Conservation (phyloP, 805 yeast species). For the Wickerhamomyces strasburgensis region DNA sequence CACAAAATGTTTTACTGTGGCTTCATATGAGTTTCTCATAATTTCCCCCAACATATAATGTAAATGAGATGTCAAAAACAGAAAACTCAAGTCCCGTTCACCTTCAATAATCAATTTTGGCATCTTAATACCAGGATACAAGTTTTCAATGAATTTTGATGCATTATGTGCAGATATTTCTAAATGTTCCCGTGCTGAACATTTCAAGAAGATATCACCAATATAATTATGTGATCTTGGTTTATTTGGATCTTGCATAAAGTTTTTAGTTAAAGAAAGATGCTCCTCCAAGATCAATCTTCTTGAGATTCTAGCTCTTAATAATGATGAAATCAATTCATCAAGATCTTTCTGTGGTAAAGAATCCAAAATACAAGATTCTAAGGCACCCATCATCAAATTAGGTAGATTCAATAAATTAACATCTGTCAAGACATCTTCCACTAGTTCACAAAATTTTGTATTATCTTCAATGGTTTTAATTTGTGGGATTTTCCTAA, state of each 20-base stretch:
- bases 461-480: slow-evolving; percentile 70
- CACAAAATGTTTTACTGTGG: slow-evolving; percentile 54
- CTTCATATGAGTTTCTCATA: slow-evolving; percentile 77
- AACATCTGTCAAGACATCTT: slow-evolving; percentile 61
- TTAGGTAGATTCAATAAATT: slow-evolving; percentile 83
- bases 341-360: slow-evolving; percentile 66
- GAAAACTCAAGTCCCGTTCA: slow-evolving; percentile 59
- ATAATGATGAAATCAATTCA: slow-evolving; percentile 65
- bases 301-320: slow-evolving; percentile 84
- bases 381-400: slow-evolving; percentile 89
- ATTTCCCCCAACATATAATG: slow-evolving; percentile 86
- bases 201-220: slow-evolving; percentile 81
- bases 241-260: slow-evolving; percentile 42
- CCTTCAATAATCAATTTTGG: slow-evolving; percentile 82
- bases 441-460: slow-evolving; percentile 59
- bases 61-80: slow-evolving; percentile 80
- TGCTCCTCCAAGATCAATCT: slow-evolving; percentile 92
- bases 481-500: slow-evolving; percentile 68
- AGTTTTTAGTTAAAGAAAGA: slow-evolving; percentile 67
- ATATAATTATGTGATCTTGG: slow-evolving; percentile 40
- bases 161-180: slow-evolving; percentile 47
- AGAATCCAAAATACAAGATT: slow-evolving; percentile 54
- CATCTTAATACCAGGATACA: slow-evolving; percentile 50
- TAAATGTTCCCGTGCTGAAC: slow-evolving; percentile 68
- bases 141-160: slow-evolving; percentile 45